Evolutionary conservation across 78 protist species (phyloP).

Genomic region (slime mould (Dictyostelium discoideum)): dicty_2.7 NC_007091.3:4318001-4318500

Average conservation of each 20-base stretch:
- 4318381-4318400: constrained; percentile 72
- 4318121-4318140: constrained; percentile 79
- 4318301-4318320: not conserved
- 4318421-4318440: constrained; percentile 99
- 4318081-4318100: constrained; percentile 88
- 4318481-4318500: constrained; percentile 90
- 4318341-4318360: not conserved
- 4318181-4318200: constrained; percentile 96
- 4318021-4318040: constrained; percentile 89
- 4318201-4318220: constrained; percentile 97
- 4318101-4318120: constrained; percentile 62
- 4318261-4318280: constrained; percentile 70
- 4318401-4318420: constrained; percentile 98
- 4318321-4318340: not conserved
- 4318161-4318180: constrained; percentile 95
- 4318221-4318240: constrained; percentile 96
- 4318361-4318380: not conserved
- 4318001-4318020: constrained; percentile 40
- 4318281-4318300: constrained; percentile 36
- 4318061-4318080: constrained; percentile 97
- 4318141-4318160: constrained; percentile 89
- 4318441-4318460: constrained; percentile 98
- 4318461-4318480: constrained; percentile 94
- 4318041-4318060: constrained; percentile 95
- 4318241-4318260: constrained; percentile 83